Evolutionary conservation across 2,329 filamentous ascomycete species (phyloP).

Genomic region (Diplodia intermedia): DNA sequence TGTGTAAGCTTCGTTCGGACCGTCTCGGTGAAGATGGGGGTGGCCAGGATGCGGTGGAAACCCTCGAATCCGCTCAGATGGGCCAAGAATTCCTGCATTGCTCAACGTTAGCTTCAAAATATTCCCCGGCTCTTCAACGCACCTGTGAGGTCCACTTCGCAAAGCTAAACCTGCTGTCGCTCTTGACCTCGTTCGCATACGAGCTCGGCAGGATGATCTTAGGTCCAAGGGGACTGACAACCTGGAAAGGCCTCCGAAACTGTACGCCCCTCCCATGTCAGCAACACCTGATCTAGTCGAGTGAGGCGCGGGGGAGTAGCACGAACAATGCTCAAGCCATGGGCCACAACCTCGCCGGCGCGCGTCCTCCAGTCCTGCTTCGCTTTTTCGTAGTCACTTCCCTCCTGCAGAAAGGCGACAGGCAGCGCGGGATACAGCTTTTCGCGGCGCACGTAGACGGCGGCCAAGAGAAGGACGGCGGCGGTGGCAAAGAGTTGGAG

Average conservation of each 20-base stretch:
- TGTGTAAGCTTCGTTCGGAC: conserved; percentile 11
- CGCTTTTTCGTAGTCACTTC: neutral
- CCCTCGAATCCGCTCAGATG: neutral
- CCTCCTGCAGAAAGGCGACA: neutral
- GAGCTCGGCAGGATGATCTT: conserved; percentile 17
- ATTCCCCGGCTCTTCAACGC: neutral
- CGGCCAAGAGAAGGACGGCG: neutral
- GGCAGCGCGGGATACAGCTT: neutral
- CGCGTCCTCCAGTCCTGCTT: conserved; percentile 3
- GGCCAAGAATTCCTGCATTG: conserved; percentile 1
- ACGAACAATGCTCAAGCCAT: neutral
- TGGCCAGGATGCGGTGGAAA: neutral
- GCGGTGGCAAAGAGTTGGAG: neutral
- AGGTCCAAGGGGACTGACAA: neutral
- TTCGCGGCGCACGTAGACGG: neutral
- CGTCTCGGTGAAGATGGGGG: neutral
- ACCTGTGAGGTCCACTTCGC: neutral
- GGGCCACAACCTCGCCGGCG: neutral
- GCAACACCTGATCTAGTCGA: neutral
- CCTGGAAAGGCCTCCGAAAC: conserved; percentile 18
- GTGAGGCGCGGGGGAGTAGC: neutral
- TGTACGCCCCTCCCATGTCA: neutral
- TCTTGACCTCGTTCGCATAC: conserved; percentile 7
- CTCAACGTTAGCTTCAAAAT: neutral
- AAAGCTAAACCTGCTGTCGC: conserved; percentile 11